Conservation (phyloP, 129 eudicot species). For the Kitagawia praeruptora region DNA sequence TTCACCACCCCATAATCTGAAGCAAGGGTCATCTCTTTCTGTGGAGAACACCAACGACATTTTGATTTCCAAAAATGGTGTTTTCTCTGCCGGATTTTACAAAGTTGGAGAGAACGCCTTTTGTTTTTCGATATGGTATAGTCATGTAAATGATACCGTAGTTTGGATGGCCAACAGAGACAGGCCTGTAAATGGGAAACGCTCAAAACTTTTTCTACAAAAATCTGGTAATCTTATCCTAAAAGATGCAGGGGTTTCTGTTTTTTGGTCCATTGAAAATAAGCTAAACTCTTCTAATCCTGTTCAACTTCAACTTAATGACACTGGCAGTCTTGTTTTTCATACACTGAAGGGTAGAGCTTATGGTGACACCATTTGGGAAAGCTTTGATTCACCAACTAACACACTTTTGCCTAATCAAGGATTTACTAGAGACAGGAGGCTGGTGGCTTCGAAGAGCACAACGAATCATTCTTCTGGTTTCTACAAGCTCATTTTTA, state of each 20-base stretch:
- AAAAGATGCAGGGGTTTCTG: conserved; percentile 26
- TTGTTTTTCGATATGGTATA: conserved; percentile 40
- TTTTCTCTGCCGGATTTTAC: conserved; percentile 45
- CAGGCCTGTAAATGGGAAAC: conserved; percentile 40
- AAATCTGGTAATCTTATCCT: conserved; percentile 35
- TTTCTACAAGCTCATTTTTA: conserved; percentile 31
- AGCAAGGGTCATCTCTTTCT: conserved; percentile 24
- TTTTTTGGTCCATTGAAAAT: conserved; percentile 33
- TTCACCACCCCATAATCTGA: conserved; percentile 9
- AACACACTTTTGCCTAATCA: conserved; percentile 56
- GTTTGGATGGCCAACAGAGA: conserved; percentile 59
- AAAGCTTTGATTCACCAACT: conserved; percentile 56
- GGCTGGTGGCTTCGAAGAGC: conserved; percentile 37
- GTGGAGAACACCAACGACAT: conserved; percentile 22
- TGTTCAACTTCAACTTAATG: conserved; percentile 19
- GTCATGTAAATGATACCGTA: conserved; percentile 22
- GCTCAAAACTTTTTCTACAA: conserved; percentile 11
- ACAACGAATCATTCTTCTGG: conserved; percentile 29
- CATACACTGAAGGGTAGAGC: background rate
- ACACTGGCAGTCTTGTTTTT: conserved; percentile 56
- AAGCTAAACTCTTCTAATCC: conserved; percentile 16
- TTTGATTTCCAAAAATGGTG: conserved; percentile 25
- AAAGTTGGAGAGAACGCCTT: conserved; percentile 35
- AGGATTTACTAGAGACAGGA: conserved; percentile 15
- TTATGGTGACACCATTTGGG: conserved; percentile 27